phyloP scores from a whole-genome alignment of 192 early-diverging fungal species.

The Umbelopsis isabellina region DNA sequence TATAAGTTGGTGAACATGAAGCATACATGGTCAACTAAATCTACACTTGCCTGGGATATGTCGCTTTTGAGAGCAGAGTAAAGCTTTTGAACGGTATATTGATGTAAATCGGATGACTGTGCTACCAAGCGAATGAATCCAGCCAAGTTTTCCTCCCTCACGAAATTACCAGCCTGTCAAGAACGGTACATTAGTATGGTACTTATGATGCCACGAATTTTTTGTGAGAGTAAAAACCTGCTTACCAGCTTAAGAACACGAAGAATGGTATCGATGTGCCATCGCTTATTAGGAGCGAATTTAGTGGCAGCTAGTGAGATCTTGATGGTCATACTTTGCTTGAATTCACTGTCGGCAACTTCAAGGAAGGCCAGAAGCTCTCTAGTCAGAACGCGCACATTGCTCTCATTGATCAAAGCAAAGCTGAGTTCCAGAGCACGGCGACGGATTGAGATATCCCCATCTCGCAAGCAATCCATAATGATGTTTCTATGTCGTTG shows the following conservation, averaged over 20 bases:
- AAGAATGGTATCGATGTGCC: constrained; percentile 96
- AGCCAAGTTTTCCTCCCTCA: constrained; percentile 77
- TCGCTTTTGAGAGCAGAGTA: constrained; percentile 84
- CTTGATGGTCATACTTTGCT: constrained; percentile 87
- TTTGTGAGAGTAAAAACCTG: neutral
- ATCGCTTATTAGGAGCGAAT: constrained; percentile 92
- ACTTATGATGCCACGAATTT: neutral
- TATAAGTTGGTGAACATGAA: constrained; percentile 2
- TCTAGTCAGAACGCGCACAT: constrained; percentile 89
- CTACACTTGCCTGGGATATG: constrained; percentile 53
- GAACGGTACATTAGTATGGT: constrained; percentile 1
- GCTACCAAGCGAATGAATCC: constrained; percentile 92
- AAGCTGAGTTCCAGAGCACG: constrained; percentile 96
- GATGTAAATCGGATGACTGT: constrained; percentile 76
- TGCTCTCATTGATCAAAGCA: constrained; percentile 92
- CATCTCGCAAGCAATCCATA: constrained; percentile 92
- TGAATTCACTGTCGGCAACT: constrained; percentile 87
- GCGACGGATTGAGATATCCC: constrained; percentile 94
- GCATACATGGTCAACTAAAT: neutral
- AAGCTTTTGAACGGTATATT: constrained; percentile 88
- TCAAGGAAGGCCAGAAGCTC: constrained; percentile 95
- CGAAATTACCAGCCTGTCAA: constrained; percentile 60
- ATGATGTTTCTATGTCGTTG: constrained; percentile 98
- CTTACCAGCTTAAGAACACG: constrained; percentile 74
- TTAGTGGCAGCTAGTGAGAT: constrained; percentile 91